phyloP scores from a whole-genome alignment of 2,329 filamentous ascomycete genomes.

The Bipolaris sorokiniana region DNA sequence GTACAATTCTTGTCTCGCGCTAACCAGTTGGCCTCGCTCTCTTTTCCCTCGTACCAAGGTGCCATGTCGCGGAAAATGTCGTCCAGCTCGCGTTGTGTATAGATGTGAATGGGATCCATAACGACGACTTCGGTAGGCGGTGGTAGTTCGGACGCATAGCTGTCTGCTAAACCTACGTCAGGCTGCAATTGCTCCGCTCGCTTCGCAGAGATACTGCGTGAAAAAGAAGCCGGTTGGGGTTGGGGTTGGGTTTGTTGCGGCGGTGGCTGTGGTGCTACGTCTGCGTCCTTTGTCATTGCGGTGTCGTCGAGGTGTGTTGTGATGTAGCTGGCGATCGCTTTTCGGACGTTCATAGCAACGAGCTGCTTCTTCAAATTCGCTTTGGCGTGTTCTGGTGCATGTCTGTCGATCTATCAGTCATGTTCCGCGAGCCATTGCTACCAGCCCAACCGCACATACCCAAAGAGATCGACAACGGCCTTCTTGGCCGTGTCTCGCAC shows the following conservation, averaged over 20 bases:
- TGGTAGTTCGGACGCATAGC: constrained; percentile 59
- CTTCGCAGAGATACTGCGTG: constrained; percentile 43
- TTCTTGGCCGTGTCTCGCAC: constrained; percentile 84
- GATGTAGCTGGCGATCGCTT: constrained; percentile 83
- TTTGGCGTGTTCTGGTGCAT: constrained; percentile 81
- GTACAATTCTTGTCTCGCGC: constrained; percentile 80
- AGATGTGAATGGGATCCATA: constrained; percentile 82
- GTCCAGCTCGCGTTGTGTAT: constrained; percentile 85
- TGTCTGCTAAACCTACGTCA: constrained; percentile 53
- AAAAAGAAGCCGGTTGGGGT: constrained; percentile 32
- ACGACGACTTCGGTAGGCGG: constrained; percentile 69
- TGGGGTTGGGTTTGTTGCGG: constrained; percentile 17
- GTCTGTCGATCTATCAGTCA: constrained; percentile 55
- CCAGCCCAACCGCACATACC: constrained; percentile 54
- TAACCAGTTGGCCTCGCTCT: constrained; percentile 90
- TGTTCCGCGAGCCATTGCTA: not conserved
- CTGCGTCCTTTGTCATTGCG: constrained; percentile 51
- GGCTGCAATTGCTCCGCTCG: constrained; percentile 47
- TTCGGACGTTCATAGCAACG: constrained; percentile 81
- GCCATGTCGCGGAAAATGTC: constrained; percentile 85
- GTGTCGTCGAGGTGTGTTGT: constrained; percentile 76
- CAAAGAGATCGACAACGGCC: constrained; percentile 86
- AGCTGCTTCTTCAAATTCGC: constrained; percentile 88
- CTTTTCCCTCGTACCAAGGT: constrained; percentile 80
- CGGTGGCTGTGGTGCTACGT: constrained; percentile 28